Evolutionary conservation across 495 filamentous ascomycete genomes (phyloP).

Genomic region (Penicillium argentinense): DNA sequence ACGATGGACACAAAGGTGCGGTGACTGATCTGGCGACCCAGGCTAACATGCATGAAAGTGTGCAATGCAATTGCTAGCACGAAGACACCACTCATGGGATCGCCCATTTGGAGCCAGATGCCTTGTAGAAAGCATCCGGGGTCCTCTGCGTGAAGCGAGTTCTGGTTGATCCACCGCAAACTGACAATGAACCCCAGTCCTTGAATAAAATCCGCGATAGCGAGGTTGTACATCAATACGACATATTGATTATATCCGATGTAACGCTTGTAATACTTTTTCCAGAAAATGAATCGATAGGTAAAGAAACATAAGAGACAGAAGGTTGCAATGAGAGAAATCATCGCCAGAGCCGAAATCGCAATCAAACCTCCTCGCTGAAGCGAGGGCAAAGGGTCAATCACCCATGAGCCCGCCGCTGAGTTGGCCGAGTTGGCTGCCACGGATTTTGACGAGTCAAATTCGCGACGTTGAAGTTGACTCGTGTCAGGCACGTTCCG

Average conservation of each 20-base stretch:
- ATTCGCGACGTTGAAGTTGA: constrained; percentile 4
- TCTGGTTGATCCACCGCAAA: constrained; percentile 50
- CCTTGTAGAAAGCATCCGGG: constrained; percentile 63
- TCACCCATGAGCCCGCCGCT: constrained; percentile 19
- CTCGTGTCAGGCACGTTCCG: neutral
- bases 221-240: constrained; percentile 68
- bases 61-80: constrained; percentile 62
- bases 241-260: constrained; percentile 63
- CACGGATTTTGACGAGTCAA: constrained; percentile 4
- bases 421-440: constrained; percentile 16
- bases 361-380: constrained; percentile 47
- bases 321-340: constrained; percentile 54
- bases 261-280: constrained; percentile 32
- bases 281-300: constrained; percentile 53
- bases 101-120: constrained; percentile 63
- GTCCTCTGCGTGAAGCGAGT: constrained; percentile 50
- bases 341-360: constrained; percentile 48
- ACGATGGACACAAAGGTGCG: constrained; percentile 47
- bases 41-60: constrained; percentile 58
- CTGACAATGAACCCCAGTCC: constrained; percentile 60
- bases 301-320: constrained; percentile 49
- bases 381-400: constrained; percentile 41
- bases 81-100: constrained; percentile 63
- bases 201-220: constrained; percentile 68
- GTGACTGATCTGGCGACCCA: constrained; percentile 51